Evolutionary conservation across 2,329 filamentous ascomycete species (phyloP).

Genomic region (Ophiostoma ulmi): DNA sequence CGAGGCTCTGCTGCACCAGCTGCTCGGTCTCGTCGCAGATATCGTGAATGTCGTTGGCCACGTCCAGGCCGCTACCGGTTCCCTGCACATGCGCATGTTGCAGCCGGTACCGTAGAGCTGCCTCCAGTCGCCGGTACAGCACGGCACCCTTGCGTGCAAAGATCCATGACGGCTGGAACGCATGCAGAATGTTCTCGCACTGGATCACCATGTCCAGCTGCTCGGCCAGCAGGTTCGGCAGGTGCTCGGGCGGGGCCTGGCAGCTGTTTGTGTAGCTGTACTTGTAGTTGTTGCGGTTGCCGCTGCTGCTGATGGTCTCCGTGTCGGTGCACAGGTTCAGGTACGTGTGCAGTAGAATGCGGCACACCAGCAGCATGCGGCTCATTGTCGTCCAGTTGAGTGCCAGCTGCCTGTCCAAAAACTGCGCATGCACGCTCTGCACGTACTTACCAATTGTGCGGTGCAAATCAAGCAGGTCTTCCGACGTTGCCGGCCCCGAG

Average conservation of each 20-base stretch:
- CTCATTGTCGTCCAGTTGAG: slow-evolving; percentile 41
- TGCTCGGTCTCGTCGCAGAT: slow-evolving; percentile 24
- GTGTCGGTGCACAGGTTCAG: slow-evolving; percentile 17
- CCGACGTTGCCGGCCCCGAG: slow-evolving; percentile 32
- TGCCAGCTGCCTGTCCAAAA: slow-evolving; percentile 41
- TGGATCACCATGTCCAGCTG: slow-evolving; percentile 23
- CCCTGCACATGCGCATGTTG: slow-evolving; percentile 13
- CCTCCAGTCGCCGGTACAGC: slow-evolving; percentile 17
- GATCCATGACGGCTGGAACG: slow-evolving; percentile 20
- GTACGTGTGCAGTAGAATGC: slow-evolving; percentile 36
- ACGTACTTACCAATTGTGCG: slow-evolving; percentile 40
- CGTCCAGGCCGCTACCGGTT: background rate
- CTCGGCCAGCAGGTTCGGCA: slow-evolving; percentile 18
- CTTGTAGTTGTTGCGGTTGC: background rate
- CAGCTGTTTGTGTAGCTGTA: background rate
- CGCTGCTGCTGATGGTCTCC: background rate
- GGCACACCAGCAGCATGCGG: slow-evolving; percentile 37
- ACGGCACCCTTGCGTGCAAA: slow-evolving; percentile 16
- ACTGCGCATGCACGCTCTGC: slow-evolving; percentile 39
- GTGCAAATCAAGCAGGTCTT: slow-evolving; percentile 35
- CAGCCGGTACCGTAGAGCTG: slow-evolving; percentile 13
- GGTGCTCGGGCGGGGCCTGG: slow-evolving; percentile 7
- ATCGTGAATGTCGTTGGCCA: slow-evolving; percentile 18
- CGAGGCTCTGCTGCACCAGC: slow-evolving; percentile 19
- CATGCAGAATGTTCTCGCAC: slow-evolving; percentile 18